These are phyloP conservation scores for Pseudofabraea citricarpa DNA, from an alignment of 2,329 filamentous ascomycete genomes.

Conservation along the genomic window DNA sequence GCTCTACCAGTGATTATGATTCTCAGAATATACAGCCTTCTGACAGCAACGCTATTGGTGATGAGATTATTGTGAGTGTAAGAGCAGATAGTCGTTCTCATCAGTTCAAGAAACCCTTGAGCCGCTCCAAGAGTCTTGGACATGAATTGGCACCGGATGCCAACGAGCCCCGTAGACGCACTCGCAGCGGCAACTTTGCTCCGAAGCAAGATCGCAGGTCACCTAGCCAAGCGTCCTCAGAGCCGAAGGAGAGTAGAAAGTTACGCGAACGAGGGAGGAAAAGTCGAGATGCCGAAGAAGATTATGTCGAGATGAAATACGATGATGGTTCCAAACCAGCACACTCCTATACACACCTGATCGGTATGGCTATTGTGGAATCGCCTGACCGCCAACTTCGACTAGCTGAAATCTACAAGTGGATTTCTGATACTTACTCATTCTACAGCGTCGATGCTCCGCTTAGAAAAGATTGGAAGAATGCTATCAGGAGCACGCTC, in stretches of 20 bases:
- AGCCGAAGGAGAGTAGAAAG: not conserved
- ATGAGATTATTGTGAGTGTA: not conserved
- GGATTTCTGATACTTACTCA: slow-evolving; percentile 2
- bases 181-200: not conserved
- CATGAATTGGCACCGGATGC: not conserved
- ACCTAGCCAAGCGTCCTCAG: not conserved
- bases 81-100: not conserved
- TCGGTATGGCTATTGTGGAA: slow-evolving; percentile 1
- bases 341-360: not conserved
- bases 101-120: too few relatives aligned
- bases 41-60: not conserved
- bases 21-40: not conserved
- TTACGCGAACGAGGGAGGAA: not conserved
- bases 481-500: not conserved
- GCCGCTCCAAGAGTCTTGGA: not conserved
- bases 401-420: slow-evolving; percentile 1
- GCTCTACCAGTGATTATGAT: not conserved
- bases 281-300: not conserved
- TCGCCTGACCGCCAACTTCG: slow-evolving; percentile 1
- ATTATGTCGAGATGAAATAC: not conserved
- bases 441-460: slow-evolving; percentile 1
- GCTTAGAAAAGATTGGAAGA: slow-evolving; percentile 1
- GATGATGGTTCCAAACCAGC: not conserved
- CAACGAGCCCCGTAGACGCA: not conserved
- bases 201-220: not conserved